Evolutionary conservation across 108 stramenopile genomes (phyloP).

Genomic region (Nitzschia sp.): DNA sequence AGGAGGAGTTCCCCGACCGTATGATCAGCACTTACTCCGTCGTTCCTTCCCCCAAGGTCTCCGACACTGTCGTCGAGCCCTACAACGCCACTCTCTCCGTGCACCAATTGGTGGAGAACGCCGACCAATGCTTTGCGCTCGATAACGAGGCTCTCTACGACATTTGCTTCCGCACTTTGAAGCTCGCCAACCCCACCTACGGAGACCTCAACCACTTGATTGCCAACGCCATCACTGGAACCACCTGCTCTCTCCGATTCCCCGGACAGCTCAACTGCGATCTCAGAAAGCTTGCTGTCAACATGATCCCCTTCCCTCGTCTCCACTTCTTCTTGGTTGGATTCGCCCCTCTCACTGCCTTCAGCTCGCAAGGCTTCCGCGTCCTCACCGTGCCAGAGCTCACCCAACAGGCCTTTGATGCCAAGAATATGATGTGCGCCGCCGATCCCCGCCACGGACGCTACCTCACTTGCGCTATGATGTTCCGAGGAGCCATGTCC

Average conservation of each 20-base stretch:
- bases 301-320: slow-evolving; percentile 99
- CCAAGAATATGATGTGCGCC: slow-evolving; percentile 99
- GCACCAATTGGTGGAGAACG: slow-evolving; percentile 97
- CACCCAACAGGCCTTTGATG: slow-evolving; percentile 94
- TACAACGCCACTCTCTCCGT: slow-evolving; percentile 97
- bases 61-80: slow-evolving; percentile 95
- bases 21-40: slow-evolving; percentile 91
- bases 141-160: slow-evolving; percentile 98
- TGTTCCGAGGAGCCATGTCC: slow-evolving; percentile 98
- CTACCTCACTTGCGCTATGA: slow-evolving; percentile 96
- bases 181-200: slow-evolving; percentile 89
- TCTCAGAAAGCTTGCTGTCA: slow-evolving; percentile 97
- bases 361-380: slow-evolving; percentile 92
- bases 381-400: slow-evolving; percentile 96
- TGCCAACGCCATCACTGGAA: slow-evolving; percentile 92
- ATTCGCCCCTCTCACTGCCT: slow-evolving; percentile 91
- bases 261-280: slow-evolving; percentile 99
- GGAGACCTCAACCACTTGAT: slow-evolving; percentile 94
- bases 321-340: slow-evolving; percentile 99
- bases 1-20: slow-evolving; percentile 95
- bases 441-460: slow-evolving; percentile 99
- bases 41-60: slow-evolving; percentile 93
- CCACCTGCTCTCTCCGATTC: slow-evolving; percentile 95
- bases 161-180: slow-evolving; percentile 92
- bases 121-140: slow-evolving; percentile 94